Evolutionary conservation across 768 basidiomycete genomes (phyloP).

Genomic region (Xanthoconium stramineum): DNA sequence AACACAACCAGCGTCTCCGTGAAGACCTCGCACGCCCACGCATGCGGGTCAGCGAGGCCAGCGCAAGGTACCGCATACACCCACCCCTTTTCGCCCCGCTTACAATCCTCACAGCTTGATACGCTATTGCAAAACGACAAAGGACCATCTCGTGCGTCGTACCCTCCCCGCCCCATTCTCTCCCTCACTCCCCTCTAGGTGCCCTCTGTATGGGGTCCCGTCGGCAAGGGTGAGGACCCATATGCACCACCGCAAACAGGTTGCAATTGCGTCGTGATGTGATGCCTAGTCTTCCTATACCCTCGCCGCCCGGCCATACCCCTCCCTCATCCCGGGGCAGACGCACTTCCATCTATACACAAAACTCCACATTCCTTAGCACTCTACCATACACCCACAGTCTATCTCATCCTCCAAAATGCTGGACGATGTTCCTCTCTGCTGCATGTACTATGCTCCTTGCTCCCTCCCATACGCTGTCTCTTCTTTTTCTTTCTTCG

Average conservation of each 20-base stretch:
- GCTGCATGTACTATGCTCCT: conserved; percentile 23
- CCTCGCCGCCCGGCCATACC: conserved; percentile 33
- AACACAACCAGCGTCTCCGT: conserved; percentile 88
- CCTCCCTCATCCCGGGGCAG: conserved; percentile 12
- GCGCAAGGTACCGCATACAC: conserved; percentile 54
- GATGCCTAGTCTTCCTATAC: conserved; percentile 35
- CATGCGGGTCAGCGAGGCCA: conserved; percentile 89
- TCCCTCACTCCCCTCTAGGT: conserved; percentile 45
- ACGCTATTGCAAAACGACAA: conserved; percentile 90
- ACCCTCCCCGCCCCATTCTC: neutral
- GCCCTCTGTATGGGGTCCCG: conserved; percentile 92
- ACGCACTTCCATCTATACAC: conserved; percentile 22
- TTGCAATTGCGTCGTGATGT: conserved; percentile 74
- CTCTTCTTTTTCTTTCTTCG: neutral
- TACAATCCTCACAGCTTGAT: conserved; percentile 60
- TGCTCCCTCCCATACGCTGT: conserved; percentile 5
- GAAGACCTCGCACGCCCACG: conserved; percentile 91
- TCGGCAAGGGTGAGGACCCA: conserved; percentile 87
- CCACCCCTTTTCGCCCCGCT: neutral
- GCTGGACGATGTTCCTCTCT: conserved; percentile 26
- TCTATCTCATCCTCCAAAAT: conserved; percentile 24
- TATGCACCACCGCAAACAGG: conserved; percentile 80
- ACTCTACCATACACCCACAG: conserved; percentile 24
- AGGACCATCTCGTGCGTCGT: conserved; percentile 78
- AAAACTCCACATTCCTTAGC: conserved; percentile 27